Percentiles rank a stretch among this genome's conserved stretches.
phyloP scores from a whole-genome alignment of 2,329 filamentous ascomycete species.

The Orbilia brochopaga region DNA sequence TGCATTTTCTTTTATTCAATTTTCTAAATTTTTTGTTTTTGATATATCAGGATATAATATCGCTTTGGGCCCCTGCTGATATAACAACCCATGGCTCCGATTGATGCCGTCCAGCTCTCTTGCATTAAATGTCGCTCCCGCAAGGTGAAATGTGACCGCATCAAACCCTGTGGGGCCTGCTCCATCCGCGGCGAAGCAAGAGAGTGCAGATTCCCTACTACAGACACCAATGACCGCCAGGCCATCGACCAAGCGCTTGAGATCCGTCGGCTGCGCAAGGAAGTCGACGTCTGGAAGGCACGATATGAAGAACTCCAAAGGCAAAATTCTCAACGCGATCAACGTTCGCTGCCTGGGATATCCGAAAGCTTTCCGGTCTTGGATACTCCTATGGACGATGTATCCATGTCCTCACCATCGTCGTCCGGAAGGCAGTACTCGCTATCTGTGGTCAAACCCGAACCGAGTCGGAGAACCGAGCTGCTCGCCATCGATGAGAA shows the following conservation, averaged over 20 bases:
- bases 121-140: slow-evolving; percentile 45
- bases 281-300: slow-evolving; percentile 35
- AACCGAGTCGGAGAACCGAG: slow-evolving; percentile 10
- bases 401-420: slow-evolving; percentile 11
- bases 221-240: slow-evolving; percentile 31
- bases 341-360: neutral
- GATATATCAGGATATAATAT: too few relatives aligned
- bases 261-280: slow-evolving; percentile 40
- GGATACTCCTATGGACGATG: slow-evolving; percentile 7
- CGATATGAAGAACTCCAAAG: slow-evolving; percentile 38
- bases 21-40: neutral
- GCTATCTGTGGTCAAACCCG: slow-evolving; percentile 1
- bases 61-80: neutral
- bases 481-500: slow-evolving; percentile 31
- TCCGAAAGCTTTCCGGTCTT: slow-evolving; percentile 7
- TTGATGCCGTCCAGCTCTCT: slow-evolving; percentile 37
- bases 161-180: slow-evolving; percentile 42
- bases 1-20: too few relatives aligned
- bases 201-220: slow-evolving; percentile 30
- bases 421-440: slow-evolving; percentile 18
- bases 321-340: slow-evolving; percentile 4
- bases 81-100: slow-evolving; percentile 34
- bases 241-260: slow-evolving; percentile 47
- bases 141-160: slow-evolving; percentile 50
- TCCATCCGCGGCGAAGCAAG: slow-evolving; percentile 37